Percentiles rank a stretch among this genome's conserved stretches.
phyloP scores from a whole-genome alignment of 1,284 basidiomycete genomes.

The Austropuccinia psidii region DNA sequence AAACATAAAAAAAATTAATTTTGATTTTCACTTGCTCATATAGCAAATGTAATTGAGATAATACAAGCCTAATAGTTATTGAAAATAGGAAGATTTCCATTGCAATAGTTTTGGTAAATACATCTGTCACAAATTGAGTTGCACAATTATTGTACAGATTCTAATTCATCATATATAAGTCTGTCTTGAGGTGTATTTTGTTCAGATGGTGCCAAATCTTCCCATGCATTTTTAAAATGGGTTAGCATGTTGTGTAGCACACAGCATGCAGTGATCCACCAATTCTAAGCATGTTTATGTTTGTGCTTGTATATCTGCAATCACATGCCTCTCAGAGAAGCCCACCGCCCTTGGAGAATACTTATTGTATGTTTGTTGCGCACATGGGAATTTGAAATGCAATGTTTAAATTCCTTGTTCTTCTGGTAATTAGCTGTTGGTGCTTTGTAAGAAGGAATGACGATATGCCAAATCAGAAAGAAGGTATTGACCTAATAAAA shows the following conservation, averaged over 20 bases:
- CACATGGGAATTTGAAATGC: neutral
- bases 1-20: too few relatives aligned
- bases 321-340: neutral
- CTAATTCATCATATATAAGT: too few relatives aligned
- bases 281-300: neutral
- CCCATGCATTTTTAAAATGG: neutral
- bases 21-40: too few relatives aligned
- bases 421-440: neutral
- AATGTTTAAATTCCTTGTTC: constrained; percentile 11
- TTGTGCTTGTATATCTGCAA: neutral
- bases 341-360: neutral
- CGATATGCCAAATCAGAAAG: neutral
- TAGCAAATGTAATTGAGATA: too few relatives aligned
- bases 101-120: neutral
- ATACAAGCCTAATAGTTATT: too few relatives aligned
- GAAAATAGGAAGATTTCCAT: neutral
- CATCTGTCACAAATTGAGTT: neutral
- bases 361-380: neutral
- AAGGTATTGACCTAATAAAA: neutral
- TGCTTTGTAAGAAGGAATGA: neutral
- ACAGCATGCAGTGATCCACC: neutral
- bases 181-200: too few relatives aligned
- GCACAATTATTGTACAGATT: too few relatives aligned
- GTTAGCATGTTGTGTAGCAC: neutral
- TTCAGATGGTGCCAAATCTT: too few relatives aligned